phyloP scores from a whole-genome alignment of 441 rosid genomes.

The Eutrema salsugineum region DNA sequence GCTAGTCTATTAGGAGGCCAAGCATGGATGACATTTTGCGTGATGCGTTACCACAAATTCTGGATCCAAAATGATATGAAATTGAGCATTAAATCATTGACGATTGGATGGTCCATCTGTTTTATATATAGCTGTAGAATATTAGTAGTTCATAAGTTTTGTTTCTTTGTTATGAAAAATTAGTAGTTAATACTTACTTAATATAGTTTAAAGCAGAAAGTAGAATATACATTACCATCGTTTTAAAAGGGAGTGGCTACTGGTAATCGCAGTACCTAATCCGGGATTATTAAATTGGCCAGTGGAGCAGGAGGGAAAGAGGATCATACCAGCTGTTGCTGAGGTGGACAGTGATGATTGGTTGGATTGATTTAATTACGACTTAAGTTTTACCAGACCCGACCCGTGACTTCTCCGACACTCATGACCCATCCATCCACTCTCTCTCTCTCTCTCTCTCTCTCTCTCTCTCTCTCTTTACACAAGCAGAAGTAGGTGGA shows the following conservation, averaged over 20 bases:
- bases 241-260: background rate
- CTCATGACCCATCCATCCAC: constrained; percentile 24
- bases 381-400: constrained; percentile 32
- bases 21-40: no score
- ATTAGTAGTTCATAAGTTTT: no score
- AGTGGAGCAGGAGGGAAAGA: constrained; percentile 13
- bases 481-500: constrained; percentile 47
- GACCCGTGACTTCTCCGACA: constrained; percentile 31
- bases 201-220: no score
- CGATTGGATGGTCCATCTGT: no score
- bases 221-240: no score
- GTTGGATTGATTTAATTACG: constrained; percentile 27
- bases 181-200: no score
- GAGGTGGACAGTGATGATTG: constrained; percentile 40
- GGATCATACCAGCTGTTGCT: constrained; percentile 28
- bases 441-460: constrained; percentile 11
- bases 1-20: no score
- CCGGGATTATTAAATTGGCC: background rate
- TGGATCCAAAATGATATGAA: no score
- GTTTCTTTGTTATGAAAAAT: no score
- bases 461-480: constrained; percentile 11
- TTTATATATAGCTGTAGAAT: no score
- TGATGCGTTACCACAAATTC: no score
- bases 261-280: constrained; percentile 17
- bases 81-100: no score